Evolutionary conservation across 2,329 filamentous ascomycete genomes (phyloP).

Genomic region (Calonectria naviculata): DNA sequence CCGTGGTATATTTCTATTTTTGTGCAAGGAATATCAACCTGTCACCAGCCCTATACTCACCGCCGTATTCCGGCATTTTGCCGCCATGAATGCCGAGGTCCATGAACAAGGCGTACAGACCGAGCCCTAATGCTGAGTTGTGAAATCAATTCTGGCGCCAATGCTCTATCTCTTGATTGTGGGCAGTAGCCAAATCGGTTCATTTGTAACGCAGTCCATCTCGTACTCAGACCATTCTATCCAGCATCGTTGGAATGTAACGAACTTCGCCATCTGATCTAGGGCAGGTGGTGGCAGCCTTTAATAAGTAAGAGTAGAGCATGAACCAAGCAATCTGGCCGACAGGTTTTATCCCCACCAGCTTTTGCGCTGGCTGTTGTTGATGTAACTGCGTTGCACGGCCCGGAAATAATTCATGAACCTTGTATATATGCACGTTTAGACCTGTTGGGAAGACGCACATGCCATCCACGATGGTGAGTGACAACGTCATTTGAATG

Average conservation of each 20-base stretch:
- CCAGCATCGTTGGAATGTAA: not conserved
- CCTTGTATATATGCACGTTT: not conserved
- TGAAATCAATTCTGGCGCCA: too few species aligned
- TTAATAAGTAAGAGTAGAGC: not conserved
- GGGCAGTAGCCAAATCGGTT: too few species aligned
- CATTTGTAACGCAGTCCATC: not conserved
- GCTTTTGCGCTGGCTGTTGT: not conserved
- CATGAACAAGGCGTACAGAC: slow-evolving; percentile 72
- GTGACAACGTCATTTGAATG: not conserved
- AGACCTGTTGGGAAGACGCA: not conserved
- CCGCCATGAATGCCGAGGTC: slow-evolving; percentile 74
- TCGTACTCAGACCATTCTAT: too few species aligned
- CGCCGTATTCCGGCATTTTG: slow-evolving; percentile 64
- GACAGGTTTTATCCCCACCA: not conserved
- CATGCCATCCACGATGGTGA: not conserved
- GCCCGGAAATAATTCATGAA: not conserved
- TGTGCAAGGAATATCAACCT: slow-evolving; percentile 82
- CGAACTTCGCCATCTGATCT: not conserved
- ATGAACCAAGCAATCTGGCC: not conserved
- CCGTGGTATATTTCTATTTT: slow-evolving; percentile 87
- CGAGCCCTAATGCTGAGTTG: not conserved
- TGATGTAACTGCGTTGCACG: not conserved
- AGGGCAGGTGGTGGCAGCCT: not conserved
- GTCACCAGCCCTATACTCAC: slow-evolving; percentile 71
- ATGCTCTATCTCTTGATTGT: not conserved